Evolutionary conservation across 139 green algal genomes (phyloP).

Genomic region (Picochlorum sp.): DNA sequence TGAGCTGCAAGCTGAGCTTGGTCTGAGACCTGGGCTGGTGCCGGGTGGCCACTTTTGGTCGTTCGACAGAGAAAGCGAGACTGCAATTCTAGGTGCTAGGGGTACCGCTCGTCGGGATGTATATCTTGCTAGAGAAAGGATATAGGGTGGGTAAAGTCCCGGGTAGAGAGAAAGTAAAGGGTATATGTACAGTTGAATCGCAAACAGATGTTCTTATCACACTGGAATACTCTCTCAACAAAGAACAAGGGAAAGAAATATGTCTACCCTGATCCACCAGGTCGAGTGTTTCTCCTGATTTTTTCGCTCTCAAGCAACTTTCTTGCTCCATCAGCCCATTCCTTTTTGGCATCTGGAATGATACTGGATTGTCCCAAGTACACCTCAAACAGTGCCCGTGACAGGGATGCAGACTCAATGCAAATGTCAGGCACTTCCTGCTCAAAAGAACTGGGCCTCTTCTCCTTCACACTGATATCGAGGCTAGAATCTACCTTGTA

Average conservation of each 20-base stretch:
- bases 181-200: too few relatives aligned
- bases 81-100: too few relatives aligned
- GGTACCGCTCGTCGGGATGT: too few relatives aligned
- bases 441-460: neutral
- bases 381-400: constrained; percentile 64
- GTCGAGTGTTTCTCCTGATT: constrained; percentile 18
- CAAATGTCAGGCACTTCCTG: constrained; percentile 32
- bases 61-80: too few relatives aligned
- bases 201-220: too few relatives aligned
- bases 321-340: constrained; percentile 15
- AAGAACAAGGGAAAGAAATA: neutral
- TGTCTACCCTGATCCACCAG: constrained; percentile 21
- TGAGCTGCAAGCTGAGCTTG: too few relatives aligned
- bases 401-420: constrained; percentile 44
- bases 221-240: too few relatives aligned
- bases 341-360: constrained; percentile 15
- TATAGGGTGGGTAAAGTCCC: too few relatives aligned
- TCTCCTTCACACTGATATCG: constrained; percentile 21
- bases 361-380: constrained; percentile 13
- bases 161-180: too few relatives aligned
- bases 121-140: too few relatives aligned
- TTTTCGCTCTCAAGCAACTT: constrained; percentile 18
- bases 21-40: too few relatives aligned
- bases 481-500: constrained; percentile 25
- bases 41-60: too few relatives aligned